Evolutionary conservation across 1,284 basidiomycete genomes (phyloP).

Genomic region (Ustilago vetiveriae): DNA sequence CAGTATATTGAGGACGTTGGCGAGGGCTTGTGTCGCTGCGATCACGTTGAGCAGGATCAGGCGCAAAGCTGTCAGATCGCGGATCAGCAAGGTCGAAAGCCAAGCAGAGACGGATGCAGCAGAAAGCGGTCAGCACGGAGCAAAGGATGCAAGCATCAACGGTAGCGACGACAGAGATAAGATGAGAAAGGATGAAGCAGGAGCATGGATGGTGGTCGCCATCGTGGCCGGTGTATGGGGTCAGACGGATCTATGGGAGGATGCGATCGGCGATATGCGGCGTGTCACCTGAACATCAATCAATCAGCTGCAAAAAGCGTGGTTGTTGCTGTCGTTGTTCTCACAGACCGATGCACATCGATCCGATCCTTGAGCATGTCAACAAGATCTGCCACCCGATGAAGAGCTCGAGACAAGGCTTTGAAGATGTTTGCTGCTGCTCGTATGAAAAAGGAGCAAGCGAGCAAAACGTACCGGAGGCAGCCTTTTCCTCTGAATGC

Average conservation of each 20-base stretch:
- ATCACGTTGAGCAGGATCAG: conserved; percentile 64
- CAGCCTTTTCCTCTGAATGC: too few relatives aligned
- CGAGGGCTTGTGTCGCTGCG: conserved; percentile 76
- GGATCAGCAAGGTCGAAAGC: background rate
- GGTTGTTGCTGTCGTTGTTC: too few relatives aligned
- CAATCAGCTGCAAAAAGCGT: too few relatives aligned
- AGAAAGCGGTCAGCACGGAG: background rate
- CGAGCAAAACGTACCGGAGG: too few relatives aligned
- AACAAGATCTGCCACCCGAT: too few relatives aligned
- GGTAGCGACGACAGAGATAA: conserved; percentile 48
- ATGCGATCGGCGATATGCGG: conserved; percentile 69
- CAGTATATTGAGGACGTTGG: conserved; percentile 79
- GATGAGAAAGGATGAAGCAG: conserved; percentile 70
- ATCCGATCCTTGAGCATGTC: background rate
- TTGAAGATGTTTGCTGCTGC: too few relatives aligned
- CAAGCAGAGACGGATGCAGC: background rate
- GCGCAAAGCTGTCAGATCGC: conserved; percentile 26
- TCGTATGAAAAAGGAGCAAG: too few relatives aligned
- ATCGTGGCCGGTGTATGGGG: conserved; percentile 81
- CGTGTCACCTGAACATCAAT: conserved; percentile 24
- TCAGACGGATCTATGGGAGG: conserved; percentile 84
- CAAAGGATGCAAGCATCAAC: conserved; percentile 42
- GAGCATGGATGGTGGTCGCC: conserved; percentile 85
- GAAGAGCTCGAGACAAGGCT: too few relatives aligned
- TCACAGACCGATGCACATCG: background rate